phyloP scores from a whole-genome alignment of 371 early-diverging fungal genomes.

The Syncephalastrum sp. region DNA sequence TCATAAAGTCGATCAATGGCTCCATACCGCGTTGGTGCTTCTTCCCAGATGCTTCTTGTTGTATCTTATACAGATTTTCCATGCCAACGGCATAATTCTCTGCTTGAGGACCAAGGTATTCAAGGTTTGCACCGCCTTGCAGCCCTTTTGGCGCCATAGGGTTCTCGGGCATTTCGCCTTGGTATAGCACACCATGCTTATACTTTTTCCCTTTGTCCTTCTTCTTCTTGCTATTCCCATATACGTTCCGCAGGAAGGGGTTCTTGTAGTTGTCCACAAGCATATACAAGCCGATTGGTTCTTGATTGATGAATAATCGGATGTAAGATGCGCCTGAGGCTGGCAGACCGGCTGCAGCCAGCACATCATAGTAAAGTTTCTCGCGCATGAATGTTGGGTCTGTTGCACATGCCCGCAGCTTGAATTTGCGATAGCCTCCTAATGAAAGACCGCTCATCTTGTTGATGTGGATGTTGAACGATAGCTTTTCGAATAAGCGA shows the following conservation, averaged over 20 bases:
- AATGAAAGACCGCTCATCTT: slow-evolving; percentile 14
- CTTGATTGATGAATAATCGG: slow-evolving; percentile 40
- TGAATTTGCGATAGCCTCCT: slow-evolving; percentile 33
- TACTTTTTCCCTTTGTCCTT: slow-evolving; percentile 2
- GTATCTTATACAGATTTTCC: slow-evolving; percentile 19
- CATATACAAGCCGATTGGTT: slow-evolving; percentile 44
- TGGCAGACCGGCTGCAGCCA: slow-evolving; percentile 41
- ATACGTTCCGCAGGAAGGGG: slow-evolving; percentile 27
- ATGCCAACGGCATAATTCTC: slow-evolving; percentile 13
- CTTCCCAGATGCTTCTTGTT: slow-evolving; percentile 16
- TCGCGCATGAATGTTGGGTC: slow-evolving; percentile 56
- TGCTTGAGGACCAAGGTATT: slow-evolving; percentile 15
- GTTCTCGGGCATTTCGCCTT: slow-evolving; percentile 36
- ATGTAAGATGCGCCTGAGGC: slow-evolving; percentile 41
- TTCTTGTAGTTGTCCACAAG: slow-evolving; percentile 41
- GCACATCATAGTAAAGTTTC: slow-evolving; percentile 50
- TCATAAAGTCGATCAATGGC: slow-evolving; percentile 36
- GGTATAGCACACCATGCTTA: slow-evolving; percentile 23
- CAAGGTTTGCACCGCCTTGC: slow-evolving; percentile 30
- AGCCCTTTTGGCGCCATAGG: slow-evolving; percentile 19
- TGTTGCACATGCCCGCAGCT: slow-evolving; percentile 33
- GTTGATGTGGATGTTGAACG: slow-evolving; percentile 23
- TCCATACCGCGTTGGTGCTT: slow-evolving; percentile 17
- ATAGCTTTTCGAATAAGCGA: slow-evolving; percentile 31
- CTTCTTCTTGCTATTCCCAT: slow-evolving; percentile 10